Conservation (phyloP, 2,329 filamentous ascomycete genomes). For the Sporothrix protearum region DNA sequence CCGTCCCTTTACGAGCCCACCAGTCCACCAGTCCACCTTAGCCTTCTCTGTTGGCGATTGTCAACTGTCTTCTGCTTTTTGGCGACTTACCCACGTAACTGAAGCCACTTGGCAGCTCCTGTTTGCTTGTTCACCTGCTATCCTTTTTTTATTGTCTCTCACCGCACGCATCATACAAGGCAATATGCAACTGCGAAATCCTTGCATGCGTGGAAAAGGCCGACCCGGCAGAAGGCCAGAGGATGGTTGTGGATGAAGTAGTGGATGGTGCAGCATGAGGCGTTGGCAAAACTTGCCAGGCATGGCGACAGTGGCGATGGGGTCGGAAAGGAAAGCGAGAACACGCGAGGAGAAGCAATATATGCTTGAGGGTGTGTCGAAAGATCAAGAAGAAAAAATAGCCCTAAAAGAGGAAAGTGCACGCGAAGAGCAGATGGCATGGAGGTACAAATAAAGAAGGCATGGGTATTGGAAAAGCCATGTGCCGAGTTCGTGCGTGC, state of each 20-base stretch:
- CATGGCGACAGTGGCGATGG: background rate
- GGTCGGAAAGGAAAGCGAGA: background rate
- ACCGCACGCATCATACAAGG: conserved; percentile 24
- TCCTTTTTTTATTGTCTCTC: conserved; percentile 21
- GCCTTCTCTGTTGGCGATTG: conserved; percentile 8
- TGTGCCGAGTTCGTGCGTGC: conserved; percentile 11
- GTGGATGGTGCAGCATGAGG: background rate
- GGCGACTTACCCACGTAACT: conserved; percentile 2
- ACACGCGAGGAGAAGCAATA: background rate
- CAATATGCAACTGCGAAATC: background rate
- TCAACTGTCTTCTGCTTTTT: background rate
- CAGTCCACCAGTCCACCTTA: background rate
- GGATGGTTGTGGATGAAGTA: background rate
- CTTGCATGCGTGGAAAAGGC: background rate
- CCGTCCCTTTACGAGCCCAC: background rate
- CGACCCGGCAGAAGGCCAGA: background rate
- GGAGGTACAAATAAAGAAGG: background rate
- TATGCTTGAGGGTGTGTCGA: background rate
- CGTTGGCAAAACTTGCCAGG: conserved; percentile 1
- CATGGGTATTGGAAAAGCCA: background rate
- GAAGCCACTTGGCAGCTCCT: conserved; percentile 26
- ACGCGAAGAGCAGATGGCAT: background rate
- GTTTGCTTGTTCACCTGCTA: conserved; percentile 8
- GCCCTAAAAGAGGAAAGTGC: background rate
- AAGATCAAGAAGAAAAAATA: background rate